These are phyloP conservation scores for Ophiostoma montium DNA, from an alignment of 2,329 filamentous ascomycete genomes.

Conservation along the genomic window DNA sequence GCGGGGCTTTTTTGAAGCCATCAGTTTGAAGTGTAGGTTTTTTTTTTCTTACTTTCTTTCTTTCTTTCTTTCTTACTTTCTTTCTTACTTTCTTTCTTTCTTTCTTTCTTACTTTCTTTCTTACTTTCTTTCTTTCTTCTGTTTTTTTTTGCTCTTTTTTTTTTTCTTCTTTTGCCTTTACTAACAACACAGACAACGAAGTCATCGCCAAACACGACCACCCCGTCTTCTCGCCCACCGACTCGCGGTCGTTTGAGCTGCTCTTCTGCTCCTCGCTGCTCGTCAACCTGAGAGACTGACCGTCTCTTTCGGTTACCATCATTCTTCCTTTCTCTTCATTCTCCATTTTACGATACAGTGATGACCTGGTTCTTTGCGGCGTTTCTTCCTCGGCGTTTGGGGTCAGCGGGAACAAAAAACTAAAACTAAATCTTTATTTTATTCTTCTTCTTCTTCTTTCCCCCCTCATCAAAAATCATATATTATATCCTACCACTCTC, in stretches of 20 bases:
- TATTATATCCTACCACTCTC: too few relatives aligned
- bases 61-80: too few relatives aligned
- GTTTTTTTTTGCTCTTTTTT: not conserved
- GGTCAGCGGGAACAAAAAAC: too few relatives aligned
- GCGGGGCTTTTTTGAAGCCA: constrained; percentile 37
- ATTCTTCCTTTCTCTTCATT: not conserved
- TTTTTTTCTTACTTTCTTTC: not conserved
- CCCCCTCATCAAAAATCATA: too few relatives aligned
- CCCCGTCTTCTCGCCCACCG: constrained; percentile 35
- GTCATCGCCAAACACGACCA: constrained; percentile 34
- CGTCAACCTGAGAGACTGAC: constrained; percentile 18
- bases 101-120: too few relatives aligned
- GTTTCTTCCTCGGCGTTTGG: constrained; percentile 2
- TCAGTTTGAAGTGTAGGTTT: constrained; percentile 43
- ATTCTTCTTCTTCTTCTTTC: not conserved
- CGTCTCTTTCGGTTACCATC: too few relatives aligned
- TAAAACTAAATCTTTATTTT: too few relatives aligned
- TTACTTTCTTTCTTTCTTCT: too few relatives aligned
- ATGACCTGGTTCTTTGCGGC: constrained; percentile 3
- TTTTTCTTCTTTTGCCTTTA: not conserved
- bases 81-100: not conserved
- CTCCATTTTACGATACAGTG: constrained; percentile 1
- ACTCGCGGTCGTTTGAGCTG: constrained; percentile 32
- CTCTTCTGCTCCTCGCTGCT: constrained; percentile 30
- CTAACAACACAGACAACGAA: constrained; percentile 21